phyloP scores from a whole-genome alignment of 441 rosid genomes.

The Gossypium lobatum region DNA sequence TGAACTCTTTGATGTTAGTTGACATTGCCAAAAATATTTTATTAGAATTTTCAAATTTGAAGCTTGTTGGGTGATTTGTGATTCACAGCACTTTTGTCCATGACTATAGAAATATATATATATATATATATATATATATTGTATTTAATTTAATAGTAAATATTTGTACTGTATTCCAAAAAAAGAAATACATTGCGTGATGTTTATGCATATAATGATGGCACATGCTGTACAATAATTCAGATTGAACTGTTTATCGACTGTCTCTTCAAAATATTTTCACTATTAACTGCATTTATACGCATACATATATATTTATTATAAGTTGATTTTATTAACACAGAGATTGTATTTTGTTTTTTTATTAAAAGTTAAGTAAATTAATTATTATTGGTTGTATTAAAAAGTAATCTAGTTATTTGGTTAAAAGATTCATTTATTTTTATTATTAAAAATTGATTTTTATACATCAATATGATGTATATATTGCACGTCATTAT shows the following conservation, averaged over 20 bases:
- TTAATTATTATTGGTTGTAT: too few species aligned
- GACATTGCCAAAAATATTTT: not conserved
- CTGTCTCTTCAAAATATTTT: not conserved
- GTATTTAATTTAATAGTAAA: not conserved
- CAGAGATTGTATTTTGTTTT: too few species aligned
- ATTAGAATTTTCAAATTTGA: not conserved
- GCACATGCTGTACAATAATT: not conserved
- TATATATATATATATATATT: not conserved
- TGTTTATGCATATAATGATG: not conserved
- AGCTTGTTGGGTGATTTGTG: not conserved
- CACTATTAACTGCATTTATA: not conserved
- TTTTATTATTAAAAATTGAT: too few species aligned
- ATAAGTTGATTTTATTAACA: too few species aligned
- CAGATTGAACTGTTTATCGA: not conserved
- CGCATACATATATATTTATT: too few species aligned
- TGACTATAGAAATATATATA: not conserved
- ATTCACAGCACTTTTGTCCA: constrained; percentile 6
- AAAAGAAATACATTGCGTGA: not conserved
- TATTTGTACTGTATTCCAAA: not conserved
- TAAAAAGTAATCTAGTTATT: too few species aligned
- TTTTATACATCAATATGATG: too few species aligned
- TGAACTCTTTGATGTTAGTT: not conserved
- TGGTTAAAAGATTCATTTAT: too few species aligned
- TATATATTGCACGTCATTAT: too few species aligned
- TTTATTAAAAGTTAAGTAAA: too few species aligned